Conservation (phyloP, 495 filamentous ascomycete species). For the Hapsidospora chrysogenum region DNA sequence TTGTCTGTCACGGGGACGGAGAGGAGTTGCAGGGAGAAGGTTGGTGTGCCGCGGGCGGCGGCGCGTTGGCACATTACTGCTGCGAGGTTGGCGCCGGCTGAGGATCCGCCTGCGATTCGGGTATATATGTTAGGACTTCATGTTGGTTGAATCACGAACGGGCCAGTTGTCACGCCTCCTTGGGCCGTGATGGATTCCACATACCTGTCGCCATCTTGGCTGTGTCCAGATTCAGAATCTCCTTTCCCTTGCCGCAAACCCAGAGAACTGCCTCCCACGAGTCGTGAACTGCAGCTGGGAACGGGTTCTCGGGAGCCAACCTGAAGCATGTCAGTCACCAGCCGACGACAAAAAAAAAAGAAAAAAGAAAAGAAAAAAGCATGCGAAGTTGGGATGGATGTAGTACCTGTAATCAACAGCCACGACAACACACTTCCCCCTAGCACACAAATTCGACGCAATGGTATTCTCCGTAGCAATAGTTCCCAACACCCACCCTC, state of each 20-base stretch:
- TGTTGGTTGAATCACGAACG: no score
- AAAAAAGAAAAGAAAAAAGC: neutral
- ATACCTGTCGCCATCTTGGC: slow-evolving; percentile 32
- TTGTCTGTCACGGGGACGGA: slow-evolving; percentile 44
- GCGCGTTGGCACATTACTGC: slow-evolving; percentile 38
- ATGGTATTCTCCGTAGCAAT: slow-evolving; percentile 43
- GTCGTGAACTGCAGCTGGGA: slow-evolving; percentile 39
- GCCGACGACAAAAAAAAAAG: no score
- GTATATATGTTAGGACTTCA: no score
- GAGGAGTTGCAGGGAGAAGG: slow-evolving; percentile 33
- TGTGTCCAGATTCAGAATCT: slow-evolving; percentile 23
- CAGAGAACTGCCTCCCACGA: slow-evolving; percentile 40
- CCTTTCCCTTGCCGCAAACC: slow-evolving; percentile 24
- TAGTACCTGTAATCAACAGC: slow-evolving; percentile 39
- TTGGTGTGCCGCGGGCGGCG: slow-evolving; percentile 16
- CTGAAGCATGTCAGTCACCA: slow-evolving; percentile 8
- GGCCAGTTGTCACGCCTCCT: no score
- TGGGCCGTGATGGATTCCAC: no score
- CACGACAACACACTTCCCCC: slow-evolving; percentile 33
- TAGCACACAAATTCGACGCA: slow-evolving; percentile 34
- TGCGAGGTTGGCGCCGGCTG: slow-evolving; percentile 38
- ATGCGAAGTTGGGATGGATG: slow-evolving; percentile 1
- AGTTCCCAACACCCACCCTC: slow-evolving; percentile 41
- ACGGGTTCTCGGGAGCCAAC: slow-evolving; percentile 38
- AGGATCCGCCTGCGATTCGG: no score